Percentiles rank a stretch among this genome's conserved stretches.
Conservation (phyloP, 345 rosid genomes). For the Citropsis articulata region DNA sequence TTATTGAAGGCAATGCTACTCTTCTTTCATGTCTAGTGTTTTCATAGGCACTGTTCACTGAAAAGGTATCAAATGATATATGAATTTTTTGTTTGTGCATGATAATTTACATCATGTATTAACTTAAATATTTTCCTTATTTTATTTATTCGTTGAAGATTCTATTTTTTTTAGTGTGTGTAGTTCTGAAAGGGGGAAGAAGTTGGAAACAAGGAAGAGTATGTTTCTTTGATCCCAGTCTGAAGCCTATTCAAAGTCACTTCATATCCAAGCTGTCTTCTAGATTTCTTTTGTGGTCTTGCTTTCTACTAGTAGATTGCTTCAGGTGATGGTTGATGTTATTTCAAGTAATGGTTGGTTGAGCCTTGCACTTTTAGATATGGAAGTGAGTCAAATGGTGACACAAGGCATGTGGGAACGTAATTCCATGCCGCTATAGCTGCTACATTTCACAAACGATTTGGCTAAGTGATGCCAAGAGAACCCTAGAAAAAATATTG, state of each 20-base stretch:
- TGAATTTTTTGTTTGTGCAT: background rate
- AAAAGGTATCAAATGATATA: background rate
- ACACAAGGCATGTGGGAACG: conserved; percentile 98
- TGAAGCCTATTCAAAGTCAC: no score
- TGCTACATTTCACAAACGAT: conserved; percentile 87
- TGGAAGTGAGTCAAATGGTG: conserved; percentile 96
- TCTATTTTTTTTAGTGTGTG: background rate
- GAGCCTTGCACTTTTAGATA: conserved; percentile 81
- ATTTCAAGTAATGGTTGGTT: conserved; percentile 91
- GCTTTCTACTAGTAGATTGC: conserved; percentile 65
- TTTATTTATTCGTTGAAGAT: background rate
- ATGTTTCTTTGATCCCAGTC: background rate
- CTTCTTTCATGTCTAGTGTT: background rate
- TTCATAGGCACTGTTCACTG: no score
- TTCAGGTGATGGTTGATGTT: conserved; percentile 91
- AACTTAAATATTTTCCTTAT: background rate
- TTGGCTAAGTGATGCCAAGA: conserved; percentile 78
- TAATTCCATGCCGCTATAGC: conserved; percentile 86
- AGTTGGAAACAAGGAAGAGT: no score
- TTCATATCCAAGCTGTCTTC: no score
- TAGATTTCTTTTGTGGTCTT: background rate
- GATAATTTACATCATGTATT: background rate
- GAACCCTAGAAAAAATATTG: conserved; percentile 71
- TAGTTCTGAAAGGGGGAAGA: background rate
- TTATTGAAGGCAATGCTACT: background rate